Evolutionary conservation across 2,329 filamentous ascomycete genomes (phyloP), one percentile per base, ranked within the genome.

Genomic region (Fusarium coffeatum): DNA sequence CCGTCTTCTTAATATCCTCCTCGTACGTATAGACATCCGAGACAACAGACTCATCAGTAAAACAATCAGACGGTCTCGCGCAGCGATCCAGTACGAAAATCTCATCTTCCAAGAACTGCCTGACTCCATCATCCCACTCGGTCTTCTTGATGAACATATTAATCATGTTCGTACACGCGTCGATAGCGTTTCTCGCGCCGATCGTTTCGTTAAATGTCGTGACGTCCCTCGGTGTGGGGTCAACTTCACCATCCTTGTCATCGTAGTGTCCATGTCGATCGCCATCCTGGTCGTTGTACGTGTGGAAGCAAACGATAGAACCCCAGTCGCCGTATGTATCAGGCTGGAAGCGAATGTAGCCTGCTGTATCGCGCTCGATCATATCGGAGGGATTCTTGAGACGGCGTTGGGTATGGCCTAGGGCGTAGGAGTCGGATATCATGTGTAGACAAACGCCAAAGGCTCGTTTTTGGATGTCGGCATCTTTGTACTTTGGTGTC

Each of bases 381-480:
- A 64, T 3, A 1, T 71, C 68, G 1, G 51, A 20, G 0, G 64
- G 64, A 13, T 71, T 71, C 7, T 30, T 43, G 6, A 71, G 64
- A 5, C 59, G 46, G 6, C 68, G 27, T 10, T 61, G 53, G 5
- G 50, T 57, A n/a, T 71, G 68, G 2, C 68, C 68, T 2, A 71
- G 12, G 11, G 68, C 68, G 25, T 71, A 71, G 0, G 68, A 71
- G 23, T 71, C 68, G 13, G 65, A 68, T 6, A 71, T 71, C 46
- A 71, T 47, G 2, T 71, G 68, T 0, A 68, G 41, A n/a, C 68
- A 71, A 9, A 59, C 49, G 1, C 68, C 68, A 12, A 71, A 57
- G 4, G 68, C 68, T 5, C 68, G 49, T 13, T 54, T 56, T 5
- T 32, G 47, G 1, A 71, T 58, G 5, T 68, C 28, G 32, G 55